Evolutionary conservation across 2,329 filamentous ascomycete genomes (phyloP).

Genomic region (Mycocentrospora acerina): DNA sequence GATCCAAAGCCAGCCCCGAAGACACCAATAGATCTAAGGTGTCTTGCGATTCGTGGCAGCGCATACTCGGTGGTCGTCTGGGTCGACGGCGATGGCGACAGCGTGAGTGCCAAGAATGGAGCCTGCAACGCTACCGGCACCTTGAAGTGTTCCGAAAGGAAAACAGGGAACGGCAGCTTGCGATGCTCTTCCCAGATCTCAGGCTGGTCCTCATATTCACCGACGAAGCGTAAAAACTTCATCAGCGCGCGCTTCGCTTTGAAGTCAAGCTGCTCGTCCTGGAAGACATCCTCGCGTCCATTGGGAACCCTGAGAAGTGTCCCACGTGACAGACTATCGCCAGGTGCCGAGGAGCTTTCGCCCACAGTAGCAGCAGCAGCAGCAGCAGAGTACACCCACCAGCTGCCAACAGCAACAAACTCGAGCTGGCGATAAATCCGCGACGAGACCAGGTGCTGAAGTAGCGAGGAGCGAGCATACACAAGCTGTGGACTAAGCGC

Average conservation of each 20-base stretch:
- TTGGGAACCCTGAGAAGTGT: slow-evolving; percentile 74
- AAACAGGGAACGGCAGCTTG: slow-evolving; percentile 57
- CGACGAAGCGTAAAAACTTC: slow-evolving; percentile 90
- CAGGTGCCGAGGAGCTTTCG: slow-evolving; percentile 4
- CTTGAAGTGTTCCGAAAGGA: slow-evolving; percentile 57
- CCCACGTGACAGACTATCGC: slow-evolving; percentile 6
- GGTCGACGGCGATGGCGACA: slow-evolving; percentile 63
- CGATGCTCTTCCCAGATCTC: slow-evolving; percentile 62
- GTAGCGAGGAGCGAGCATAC: slow-evolving; percentile 76
- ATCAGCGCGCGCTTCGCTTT: slow-evolving; percentile 84
- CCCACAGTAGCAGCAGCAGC: not conserved
- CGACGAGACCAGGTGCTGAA: slow-evolving; percentile 83
- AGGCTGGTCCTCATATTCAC: slow-evolving; percentile 65
- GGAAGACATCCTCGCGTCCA: slow-evolving; percentile 88
- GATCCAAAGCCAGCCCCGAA: slow-evolving; percentile 89
- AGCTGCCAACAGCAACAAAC: slow-evolving; percentile 89
- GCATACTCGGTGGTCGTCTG: slow-evolving; percentile 66
- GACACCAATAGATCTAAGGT: slow-evolving; percentile 81
- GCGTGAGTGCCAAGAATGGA: slow-evolving; percentile 68
- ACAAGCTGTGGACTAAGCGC: slow-evolving; percentile 84
- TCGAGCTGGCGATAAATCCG: slow-evolving; percentile 86
- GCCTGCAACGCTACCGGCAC: slow-evolving; percentile 66
- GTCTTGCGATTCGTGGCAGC: slow-evolving; percentile 71
- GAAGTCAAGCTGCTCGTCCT: slow-evolving; percentile 71
- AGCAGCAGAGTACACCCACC: slow-evolving; percentile 69